Base-by-base conservation (phyloP, 345 rosid genomes). In the Laguncularia racemosa region DNA sequence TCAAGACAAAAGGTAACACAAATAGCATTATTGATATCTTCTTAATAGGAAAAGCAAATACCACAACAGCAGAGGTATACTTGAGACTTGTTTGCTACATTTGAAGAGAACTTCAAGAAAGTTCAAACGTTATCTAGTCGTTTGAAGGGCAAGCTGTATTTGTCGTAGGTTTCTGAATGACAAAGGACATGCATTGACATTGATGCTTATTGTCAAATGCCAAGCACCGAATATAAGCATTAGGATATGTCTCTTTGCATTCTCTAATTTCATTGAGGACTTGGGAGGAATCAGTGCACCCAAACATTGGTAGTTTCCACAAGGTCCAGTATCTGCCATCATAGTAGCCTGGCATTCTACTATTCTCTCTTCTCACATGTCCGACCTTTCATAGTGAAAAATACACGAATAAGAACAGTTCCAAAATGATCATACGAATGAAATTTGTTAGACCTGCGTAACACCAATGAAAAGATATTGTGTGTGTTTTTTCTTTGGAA, bases 271-370 rank as follows among this genome's bases (percentile, higher is more conserved):
- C 89, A 2, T 71, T 51, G 2, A 83, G 73, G 38, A 83, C 83
- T 52, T 81, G 82, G 15, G 83, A 69, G 0, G 93, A 49, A 20
- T 83, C 85, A 2, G 21, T 81, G 87, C 89, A 83, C 1, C 89
- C 86, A 53, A 86, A 86, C 87, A 86, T 81, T 12, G 89, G 93
- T 57, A 86, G 76, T 69, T 83, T 83, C 93, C 93, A 86, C 13
- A 83, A 59, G 11, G 93, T 86, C 85, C 85, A 86, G 48, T 81
- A 83, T 67, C 92, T 75, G 49, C 92, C 80, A 48, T 82, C 92
- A 52, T 82, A 85, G 64, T 82, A 85, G 8, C 93, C 86, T 13
- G 93, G 86, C 58, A 80, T 81, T 60, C 70, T 52, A 65, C 85
- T 77, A 17, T 86, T 76, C 65, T 79, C 81, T 33, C 85, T 75